These are phyloP conservation scores for Cercospora sesami DNA, from an alignment of 2,329 filamentous ascomycete species.

Conservation along the genomic window DNA sequence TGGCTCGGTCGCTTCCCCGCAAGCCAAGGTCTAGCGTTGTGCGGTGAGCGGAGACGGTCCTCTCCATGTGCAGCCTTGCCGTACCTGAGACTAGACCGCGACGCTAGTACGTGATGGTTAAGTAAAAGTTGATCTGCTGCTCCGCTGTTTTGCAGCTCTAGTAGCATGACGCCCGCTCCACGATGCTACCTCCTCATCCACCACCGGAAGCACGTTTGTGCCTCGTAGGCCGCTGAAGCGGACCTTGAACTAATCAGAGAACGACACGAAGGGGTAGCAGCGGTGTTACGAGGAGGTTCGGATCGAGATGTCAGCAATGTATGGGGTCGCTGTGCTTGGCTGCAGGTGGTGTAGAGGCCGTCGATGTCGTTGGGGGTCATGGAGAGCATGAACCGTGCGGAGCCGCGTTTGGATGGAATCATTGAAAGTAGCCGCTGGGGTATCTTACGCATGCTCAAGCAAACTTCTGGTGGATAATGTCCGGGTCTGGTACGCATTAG, in stretches of 20 bases:
- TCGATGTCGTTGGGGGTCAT: conserved; percentile 4
- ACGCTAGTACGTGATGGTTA: conserved; percentile 23
- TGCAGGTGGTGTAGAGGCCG: background rate
- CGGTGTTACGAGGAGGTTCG: background rate
- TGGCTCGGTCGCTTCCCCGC: conserved; percentile 17
- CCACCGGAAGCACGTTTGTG: conserved; percentile 6
- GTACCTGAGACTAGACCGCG: conserved; percentile 19
- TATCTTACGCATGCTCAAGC: conserved; percentile 55
- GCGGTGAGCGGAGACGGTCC: conserved; percentile 15
- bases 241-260: conserved; percentile 8
- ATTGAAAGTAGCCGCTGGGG: conserved; percentile 15
- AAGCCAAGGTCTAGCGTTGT: conserved; percentile 7
- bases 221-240: background rate
- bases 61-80: conserved; percentile 16
- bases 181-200: conserved; percentile 5
- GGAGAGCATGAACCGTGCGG: conserved; percentile 12
- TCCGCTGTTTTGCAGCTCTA: conserved; percentile 4
- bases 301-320: background rate
- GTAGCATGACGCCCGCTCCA: conserved; percentile 15
- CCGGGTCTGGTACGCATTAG: conserved; percentile 60
- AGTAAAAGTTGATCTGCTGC: conserved; percentile 17
- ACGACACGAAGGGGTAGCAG: background rate
- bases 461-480: conserved; percentile 98
- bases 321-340: background rate
- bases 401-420: conserved; percentile 7